These are phyloP conservation scores for Gentiana dahurica DNA, from an alignment of 257 asterid species.

Conservation along the genomic window DNA sequence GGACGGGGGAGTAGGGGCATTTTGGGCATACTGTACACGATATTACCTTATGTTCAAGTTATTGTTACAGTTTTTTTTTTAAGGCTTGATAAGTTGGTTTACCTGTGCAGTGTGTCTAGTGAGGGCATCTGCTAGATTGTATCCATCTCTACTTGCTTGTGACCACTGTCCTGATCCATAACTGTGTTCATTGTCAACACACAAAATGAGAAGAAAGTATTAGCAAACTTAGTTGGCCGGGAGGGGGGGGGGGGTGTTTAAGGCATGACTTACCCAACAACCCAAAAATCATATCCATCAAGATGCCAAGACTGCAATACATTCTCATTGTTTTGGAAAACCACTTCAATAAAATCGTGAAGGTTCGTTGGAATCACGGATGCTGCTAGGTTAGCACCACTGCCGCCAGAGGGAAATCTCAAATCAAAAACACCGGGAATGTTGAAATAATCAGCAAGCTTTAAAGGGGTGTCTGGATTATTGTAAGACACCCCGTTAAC, in stretches of 20 bases:
- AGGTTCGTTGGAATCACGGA: slow-evolving; percentile 60
- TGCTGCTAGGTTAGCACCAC: slow-evolving; percentile 34
- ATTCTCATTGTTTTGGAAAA: slow-evolving; percentile 65
- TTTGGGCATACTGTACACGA: too few relatives aligned
- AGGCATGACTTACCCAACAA: slow-evolving; percentile 50
- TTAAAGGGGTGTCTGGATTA: slow-evolving; percentile 74
- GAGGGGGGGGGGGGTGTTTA: too few relatives aligned
- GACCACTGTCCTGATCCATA: slow-evolving; percentile 80
- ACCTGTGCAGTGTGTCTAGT: slow-evolving; percentile 97
- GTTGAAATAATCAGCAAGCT: slow-evolving; percentile 87
- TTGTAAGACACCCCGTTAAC: slow-evolving; percentile 65
- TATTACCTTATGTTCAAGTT: too few relatives aligned
- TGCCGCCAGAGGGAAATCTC: slow-evolving; percentile 40
- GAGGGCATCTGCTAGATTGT: slow-evolving; percentile 77
- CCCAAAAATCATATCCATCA: slow-evolving; percentile 98
- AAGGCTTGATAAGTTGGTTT: background rate
- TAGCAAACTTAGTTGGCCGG: slow-evolving; percentile 4
- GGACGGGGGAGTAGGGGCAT: too few relatives aligned
- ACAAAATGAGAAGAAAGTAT: background rate
- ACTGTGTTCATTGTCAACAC: slow-evolving; percentile 24
- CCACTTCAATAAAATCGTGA: slow-evolving; percentile 76
- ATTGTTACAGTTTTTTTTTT: too few relatives aligned
- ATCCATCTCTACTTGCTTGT: slow-evolving; percentile 35
- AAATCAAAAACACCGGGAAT: slow-evolving; percentile 75
- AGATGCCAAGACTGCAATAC: slow-evolving; percentile 80